These are phyloP conservation scores for Emmonsiellopsis sp. DNA, from an alignment of 2,329 filamentous ascomycete genomes.

Conservation along the genomic window DNA sequence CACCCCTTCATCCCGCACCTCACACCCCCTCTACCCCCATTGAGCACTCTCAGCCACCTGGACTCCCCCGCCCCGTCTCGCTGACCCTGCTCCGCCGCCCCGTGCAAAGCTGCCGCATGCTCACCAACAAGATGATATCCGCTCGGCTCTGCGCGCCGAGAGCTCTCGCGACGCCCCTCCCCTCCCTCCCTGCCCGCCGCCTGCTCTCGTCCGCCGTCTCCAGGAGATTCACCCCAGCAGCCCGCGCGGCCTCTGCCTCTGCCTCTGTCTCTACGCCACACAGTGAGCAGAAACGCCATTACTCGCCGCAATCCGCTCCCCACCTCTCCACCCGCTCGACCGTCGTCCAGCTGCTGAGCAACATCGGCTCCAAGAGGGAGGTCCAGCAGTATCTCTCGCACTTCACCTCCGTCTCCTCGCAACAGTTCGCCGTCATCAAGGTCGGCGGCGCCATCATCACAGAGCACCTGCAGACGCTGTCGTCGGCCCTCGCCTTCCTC, in stretches of 20 bases:
- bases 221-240: constrained; percentile 8
- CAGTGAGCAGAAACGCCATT: constrained; percentile 28
- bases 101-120: constrained; percentile 6
- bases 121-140: constrained; percentile 29
- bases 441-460: constrained; percentile 93
- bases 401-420: constrained; percentile 91
- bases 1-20: neutral
- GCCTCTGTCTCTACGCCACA: constrained; percentile 19
- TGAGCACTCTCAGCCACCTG: neutral
- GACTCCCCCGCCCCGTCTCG: neutral
- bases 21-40: neutral
- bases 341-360: constrained; percentile 83
- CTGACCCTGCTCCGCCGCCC: neutral
- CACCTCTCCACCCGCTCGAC: constrained; percentile 63
- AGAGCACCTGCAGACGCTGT: constrained; percentile 86
- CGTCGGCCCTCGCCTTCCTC: constrained; percentile 78
- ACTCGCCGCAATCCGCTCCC: constrained; percentile 37
- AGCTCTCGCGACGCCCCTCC: constrained; percentile 18
- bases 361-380: constrained; percentile 91
- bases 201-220: constrained; percentile 16
- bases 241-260: constrained; percentile 10
- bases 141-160: constrained; percentile 36
- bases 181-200: constrained; percentile 12
- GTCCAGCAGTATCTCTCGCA: constrained; percentile 96
- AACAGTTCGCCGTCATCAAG: constrained; percentile 98